phyloP scores from a whole-genome alignment of 2,329 filamentous ascomycete genomes.

The Claviceps purpurea region DNA sequence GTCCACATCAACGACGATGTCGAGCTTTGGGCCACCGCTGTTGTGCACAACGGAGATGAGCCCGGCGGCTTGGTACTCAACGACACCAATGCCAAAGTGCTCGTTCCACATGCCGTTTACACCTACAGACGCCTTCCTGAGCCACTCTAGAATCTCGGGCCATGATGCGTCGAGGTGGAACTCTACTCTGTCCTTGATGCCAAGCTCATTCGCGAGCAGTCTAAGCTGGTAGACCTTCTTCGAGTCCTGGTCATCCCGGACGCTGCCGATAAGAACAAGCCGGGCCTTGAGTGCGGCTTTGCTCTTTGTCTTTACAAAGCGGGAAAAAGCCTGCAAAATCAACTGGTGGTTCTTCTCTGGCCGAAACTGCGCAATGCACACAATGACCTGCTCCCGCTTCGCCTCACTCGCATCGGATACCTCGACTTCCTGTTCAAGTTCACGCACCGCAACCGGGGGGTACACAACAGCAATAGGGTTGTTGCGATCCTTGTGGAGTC shows the following conservation, averaged over 20 bases:
- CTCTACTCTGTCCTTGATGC: constrained; percentile 69
- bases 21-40: constrained; percentile 81
- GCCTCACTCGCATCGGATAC: constrained; percentile 57
- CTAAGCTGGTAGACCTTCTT: constrained; percentile 81
- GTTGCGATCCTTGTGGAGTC: constrained; percentile 28
- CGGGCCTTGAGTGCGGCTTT: constrained; percentile 42
- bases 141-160: constrained; percentile 71
- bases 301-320: constrained; percentile 48
- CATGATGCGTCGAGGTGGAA: constrained; percentile 87
- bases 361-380: constrained; percentile 95
- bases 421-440: constrained; percentile 62
- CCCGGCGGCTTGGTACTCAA: constrained; percentile 94
- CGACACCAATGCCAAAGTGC: constrained; percentile 95
- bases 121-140: constrained; percentile 65
- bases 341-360: constrained; percentile 93
- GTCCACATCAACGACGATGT: constrained; percentile 76
- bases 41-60: constrained; percentile 87
- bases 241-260: constrained; percentile 70
- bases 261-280: constrained; percentile 78
- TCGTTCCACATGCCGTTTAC: constrained; percentile 99
- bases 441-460: constrained; percentile 80
- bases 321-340: constrained; percentile 71
- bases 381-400: constrained; percentile 54
- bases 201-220: constrained; percentile 72
- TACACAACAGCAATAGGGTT: constrained; percentile 65